Conservation (phyloP, 2,329 filamentous ascomycete species). For the Fusarium sp. region DNA sequence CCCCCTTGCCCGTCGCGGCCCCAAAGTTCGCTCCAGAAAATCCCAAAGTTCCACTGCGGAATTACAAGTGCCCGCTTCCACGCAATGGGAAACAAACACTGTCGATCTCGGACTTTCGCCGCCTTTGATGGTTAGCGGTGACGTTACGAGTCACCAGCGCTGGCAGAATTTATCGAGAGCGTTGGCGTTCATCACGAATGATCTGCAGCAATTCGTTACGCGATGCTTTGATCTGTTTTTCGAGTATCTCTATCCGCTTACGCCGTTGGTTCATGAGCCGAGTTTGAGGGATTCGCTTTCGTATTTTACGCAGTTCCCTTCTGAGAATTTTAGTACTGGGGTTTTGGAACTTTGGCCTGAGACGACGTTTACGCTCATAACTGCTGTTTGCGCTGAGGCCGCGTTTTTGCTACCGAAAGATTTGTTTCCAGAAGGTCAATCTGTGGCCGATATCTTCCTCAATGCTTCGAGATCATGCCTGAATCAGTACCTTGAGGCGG, state of each 20-base stretch:
- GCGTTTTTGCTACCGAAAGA: conserved; percentile 56
- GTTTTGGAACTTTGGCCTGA: conserved; percentile 52
- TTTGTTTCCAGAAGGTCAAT: conserved; percentile 55
- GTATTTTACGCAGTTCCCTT: conserved; percentile 46
- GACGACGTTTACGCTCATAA: conserved; percentile 57
- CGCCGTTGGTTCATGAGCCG: conserved; percentile 57
- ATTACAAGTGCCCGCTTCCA: conserved; percentile 13
- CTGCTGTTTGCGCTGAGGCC: conserved; percentile 58
- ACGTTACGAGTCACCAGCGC: conserved; percentile 35
- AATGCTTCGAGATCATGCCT: conserved; percentile 55
- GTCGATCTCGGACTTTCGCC: conserved; percentile 44
- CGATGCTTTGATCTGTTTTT: conserved; percentile 57
- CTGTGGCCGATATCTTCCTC: conserved; percentile 54
- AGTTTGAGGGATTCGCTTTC: conserved; percentile 54
- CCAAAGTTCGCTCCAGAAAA: conserved; percentile 47
- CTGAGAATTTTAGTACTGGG: conserved; percentile 19
- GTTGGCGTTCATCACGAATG: conserved; percentile 42
- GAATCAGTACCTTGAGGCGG: conserved; percentile 55
- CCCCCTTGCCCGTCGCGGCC: conserved; percentile 54
- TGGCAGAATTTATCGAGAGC: conserved; percentile 47
- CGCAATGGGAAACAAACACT: conserved; percentile 37
- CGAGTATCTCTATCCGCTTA: conserved; percentile 58
- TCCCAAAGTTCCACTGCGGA: conserved; percentile 33
- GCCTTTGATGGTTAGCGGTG: conserved; percentile 32
- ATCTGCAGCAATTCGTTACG: conserved; percentile 46